Percentiles rank a stretch among this genome's conserved stretches.
Conservation (phyloP, 78 protist species). For the Dictyostelium capitatum region DNA sequence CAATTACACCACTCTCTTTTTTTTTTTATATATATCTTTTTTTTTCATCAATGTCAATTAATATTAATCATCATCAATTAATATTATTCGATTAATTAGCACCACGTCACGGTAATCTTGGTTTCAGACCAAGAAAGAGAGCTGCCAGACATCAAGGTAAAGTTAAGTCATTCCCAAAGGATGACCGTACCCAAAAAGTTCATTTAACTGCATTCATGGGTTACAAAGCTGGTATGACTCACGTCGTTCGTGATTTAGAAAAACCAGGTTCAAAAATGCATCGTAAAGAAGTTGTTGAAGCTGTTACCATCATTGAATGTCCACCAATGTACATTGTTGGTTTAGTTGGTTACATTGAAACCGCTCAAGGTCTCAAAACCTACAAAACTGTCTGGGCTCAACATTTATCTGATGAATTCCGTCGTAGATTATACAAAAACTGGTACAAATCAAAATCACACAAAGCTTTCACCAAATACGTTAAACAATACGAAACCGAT, state of each 20-base stretch:
- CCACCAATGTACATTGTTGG: slow-evolving; percentile 99
- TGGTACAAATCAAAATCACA: slow-evolving; percentile 98
- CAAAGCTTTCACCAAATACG: slow-evolving; percentile 98
- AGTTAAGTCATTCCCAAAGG: slow-evolving; percentile 98
- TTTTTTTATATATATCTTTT: background rate
- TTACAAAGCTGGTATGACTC: slow-evolving; percentile 99
- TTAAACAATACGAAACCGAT: slow-evolving; percentile 80
- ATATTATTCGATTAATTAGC: slow-evolving; percentile 71
- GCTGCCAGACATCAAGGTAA: slow-evolving; percentile 94
- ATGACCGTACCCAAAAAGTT: slow-evolving; percentile 92
- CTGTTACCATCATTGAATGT: slow-evolving; percentile 99
- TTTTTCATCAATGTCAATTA: background rate
- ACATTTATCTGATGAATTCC: slow-evolving; percentile 92
- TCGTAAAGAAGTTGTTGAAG: slow-evolving; percentile 99
- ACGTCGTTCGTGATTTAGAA: slow-evolving; percentile 99
- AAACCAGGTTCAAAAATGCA: slow-evolving; percentile 96
- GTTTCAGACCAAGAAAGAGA: slow-evolving; percentile 99
- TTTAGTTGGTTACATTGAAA: slow-evolving; percentile 99
- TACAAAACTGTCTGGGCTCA: slow-evolving; percentile 99
- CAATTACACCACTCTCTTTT: background rate
- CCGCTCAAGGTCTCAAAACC: slow-evolving; percentile 98
- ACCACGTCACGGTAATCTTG: slow-evolving; percentile 99
- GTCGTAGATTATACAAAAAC: slow-evolving; percentile 97
- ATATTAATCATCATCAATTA: background rate
- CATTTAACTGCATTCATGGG: slow-evolving; percentile 99